These are phyloP conservation scores for Backusella australiensis DNA, from an alignment of 192 early-diverging fungal genomes.

Conservation along the genomic window DNA sequence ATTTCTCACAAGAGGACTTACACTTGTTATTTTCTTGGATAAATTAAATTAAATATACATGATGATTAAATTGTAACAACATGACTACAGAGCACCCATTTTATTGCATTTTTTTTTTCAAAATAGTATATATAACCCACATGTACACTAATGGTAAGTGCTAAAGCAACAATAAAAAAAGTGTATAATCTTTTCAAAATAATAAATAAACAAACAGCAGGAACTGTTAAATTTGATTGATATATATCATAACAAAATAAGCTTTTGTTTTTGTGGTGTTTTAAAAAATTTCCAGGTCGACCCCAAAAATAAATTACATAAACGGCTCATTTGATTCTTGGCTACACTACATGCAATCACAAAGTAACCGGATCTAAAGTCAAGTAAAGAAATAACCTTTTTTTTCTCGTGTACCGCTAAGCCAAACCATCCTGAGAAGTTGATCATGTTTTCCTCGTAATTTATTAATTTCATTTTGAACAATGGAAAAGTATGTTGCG, in stretches of 20 bases:
- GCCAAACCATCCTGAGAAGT: neutral
- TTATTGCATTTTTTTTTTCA: neutral
- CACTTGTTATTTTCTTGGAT: neutral
- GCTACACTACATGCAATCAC: neutral
- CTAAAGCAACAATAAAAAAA: neutral
- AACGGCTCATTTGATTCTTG: neutral
- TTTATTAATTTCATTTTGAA: neutral
- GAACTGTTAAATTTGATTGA: neutral
- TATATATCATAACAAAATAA: neutral
- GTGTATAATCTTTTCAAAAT: neutral
- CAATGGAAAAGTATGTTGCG: neutral
- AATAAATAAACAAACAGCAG: neutral
- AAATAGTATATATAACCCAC: neutral
- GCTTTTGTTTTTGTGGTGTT: neutral
- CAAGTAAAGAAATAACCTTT: neutral
- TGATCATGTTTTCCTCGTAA: neutral
- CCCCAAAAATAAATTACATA: too few species aligned
- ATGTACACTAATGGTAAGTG: neutral
- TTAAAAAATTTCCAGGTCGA: too few species aligned
- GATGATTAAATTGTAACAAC: slow-evolving; percentile 3
- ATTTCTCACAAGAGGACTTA: neutral
- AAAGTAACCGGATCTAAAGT: neutral
- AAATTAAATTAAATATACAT: neutral
- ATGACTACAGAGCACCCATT: neutral
- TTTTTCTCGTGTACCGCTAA: neutral